Base-by-base conservation (phyloP, 352 stramenopile genomes). In the Globisporangium takayamanum region DNA sequence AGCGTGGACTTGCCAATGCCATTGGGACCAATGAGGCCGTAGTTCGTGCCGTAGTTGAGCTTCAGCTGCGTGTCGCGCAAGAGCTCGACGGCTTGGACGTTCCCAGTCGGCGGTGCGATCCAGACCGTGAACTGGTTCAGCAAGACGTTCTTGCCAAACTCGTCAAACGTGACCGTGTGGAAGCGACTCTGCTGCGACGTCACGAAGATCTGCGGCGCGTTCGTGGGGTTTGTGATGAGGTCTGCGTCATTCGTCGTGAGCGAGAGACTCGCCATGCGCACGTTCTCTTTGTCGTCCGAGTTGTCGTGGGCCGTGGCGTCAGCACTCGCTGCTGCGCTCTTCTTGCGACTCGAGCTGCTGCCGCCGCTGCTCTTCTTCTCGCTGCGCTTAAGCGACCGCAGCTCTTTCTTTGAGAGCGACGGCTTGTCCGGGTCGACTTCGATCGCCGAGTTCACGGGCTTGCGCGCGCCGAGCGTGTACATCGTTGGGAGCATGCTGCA, bases 1-100 rank as follows among this genome's bases (percentile, higher is more conserved):
- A 98, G 70, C 20, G 94, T 98, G 33, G 92, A 98, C 66, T 98
- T 98, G 53, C 87, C 87, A 46, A 83, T 81, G 3, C 75, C 74
- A 60, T 88, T 84, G 46, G 92, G 87, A 1, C 93, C 93, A 41
- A 97, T 86, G 3, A 97, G 64, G 2, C 89, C 88, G 71, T 97
- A 90, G 28, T 76, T 69, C 39, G 71, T 64, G 12, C 82, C 82
- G 46, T 88, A 86, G 37, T 87, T 82, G 33, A 93, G 73, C 59
- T 87, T 89, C 10, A 93, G 64, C 53, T 88, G 67, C 20, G 82
- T 87, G 46, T 82, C 70, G 56, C 80, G 70, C 30, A 94, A 69
- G 25, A 92, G 55, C 53, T 88, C 74, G n/a, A 78, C 64, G 3
- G 69, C 62, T 8, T 49, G 22, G n/a, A 41, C 39, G 12, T 60